Conservation (phyloP, 148 eudicot species). For the Rhododendron henanense region DNA sequence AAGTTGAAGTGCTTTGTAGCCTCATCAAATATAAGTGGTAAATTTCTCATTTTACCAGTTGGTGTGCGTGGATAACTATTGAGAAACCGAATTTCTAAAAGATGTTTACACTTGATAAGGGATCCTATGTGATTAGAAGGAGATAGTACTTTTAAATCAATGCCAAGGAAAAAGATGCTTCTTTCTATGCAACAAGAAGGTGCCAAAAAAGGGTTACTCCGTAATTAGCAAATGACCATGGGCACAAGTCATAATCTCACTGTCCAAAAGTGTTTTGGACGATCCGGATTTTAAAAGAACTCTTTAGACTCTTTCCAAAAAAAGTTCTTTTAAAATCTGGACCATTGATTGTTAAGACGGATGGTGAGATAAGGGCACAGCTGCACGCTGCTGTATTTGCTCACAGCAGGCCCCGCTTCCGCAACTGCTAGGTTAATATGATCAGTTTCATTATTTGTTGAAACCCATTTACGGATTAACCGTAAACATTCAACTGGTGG, state of each 20-base stretch:
- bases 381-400: too few relatives aligned
- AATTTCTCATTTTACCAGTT: not conserved
- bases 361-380: too few relatives aligned
- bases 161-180: not conserved
- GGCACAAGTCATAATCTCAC: not conserved
- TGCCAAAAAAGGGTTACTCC: not conserved
- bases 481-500: constrained; percentile 18
- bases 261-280: too few relatives aligned
- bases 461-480: constrained; percentile 11
- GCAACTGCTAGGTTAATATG: not conserved
- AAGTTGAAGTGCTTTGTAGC: too few relatives aligned
- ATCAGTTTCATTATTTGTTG: not conserved
- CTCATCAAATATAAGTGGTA: too few relatives aligned
- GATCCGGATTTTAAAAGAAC: too few relatives aligned
- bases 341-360: too few relatives aligned
- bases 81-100: not conserved
- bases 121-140: not conserved
- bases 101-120: not conserved
- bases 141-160: not conserved
- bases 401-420: too few relatives aligned
- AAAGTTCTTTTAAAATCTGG: too few relatives aligned
- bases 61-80: not conserved
- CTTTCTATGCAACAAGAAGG: not conserved
- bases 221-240: not conserved
- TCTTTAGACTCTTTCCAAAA: too few relatives aligned